Conservation (phyloP, 768 basidiomycete species). For the Macrolepiota fuliginosa region DNA sequence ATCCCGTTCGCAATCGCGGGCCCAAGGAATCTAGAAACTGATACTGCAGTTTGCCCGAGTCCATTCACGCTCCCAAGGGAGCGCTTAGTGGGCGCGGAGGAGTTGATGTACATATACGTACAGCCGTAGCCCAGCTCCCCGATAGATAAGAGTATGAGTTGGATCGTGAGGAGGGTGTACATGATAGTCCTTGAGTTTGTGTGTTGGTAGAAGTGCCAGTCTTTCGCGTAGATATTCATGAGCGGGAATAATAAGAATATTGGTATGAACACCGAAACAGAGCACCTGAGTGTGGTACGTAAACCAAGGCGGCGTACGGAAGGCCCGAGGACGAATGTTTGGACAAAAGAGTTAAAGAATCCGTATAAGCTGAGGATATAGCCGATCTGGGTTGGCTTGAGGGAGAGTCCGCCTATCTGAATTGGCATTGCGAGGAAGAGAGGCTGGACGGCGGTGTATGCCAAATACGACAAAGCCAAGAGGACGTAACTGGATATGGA, state of each 20-base stretch:
- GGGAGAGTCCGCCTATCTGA: conserved; percentile 60
- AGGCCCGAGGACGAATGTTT: conserved; percentile 37
- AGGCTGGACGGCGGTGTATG: conserved; percentile 50
- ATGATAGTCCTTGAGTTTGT: not conserved
- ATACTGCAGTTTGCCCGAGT: conserved; percentile 47
- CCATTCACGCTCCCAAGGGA: conserved; percentile 61
- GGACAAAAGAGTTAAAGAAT: conserved; percentile 34
- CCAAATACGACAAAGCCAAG: conserved; percentile 61
- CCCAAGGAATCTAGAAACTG: conserved; percentile 50
- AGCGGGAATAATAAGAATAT: conserved; percentile 42
- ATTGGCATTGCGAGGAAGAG: conserved; percentile 68
- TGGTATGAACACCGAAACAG: conserved; percentile 34
- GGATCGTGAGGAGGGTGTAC: not conserved
- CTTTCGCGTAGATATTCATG: conserved; percentile 36
- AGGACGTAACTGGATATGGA: not conserved
- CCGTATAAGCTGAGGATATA: conserved; percentile 38
- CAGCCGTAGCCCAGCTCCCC: not conserved
- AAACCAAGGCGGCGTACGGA: conserved; percentile 30
- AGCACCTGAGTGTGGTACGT: conserved; percentile 35
- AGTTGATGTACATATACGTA: conserved; percentile 42
- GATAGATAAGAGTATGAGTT: not conserved
- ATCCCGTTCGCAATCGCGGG: conserved; percentile 51
- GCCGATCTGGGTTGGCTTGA: conserved; percentile 60
- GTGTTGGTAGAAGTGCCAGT: conserved; percentile 22
- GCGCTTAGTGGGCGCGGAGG: conserved; percentile 47